Evolutionary conservation across 306 rosid genomes (phyloP), one percentile per base, ranked within the genome.

Genomic region (Acacia confusa): DNA sequence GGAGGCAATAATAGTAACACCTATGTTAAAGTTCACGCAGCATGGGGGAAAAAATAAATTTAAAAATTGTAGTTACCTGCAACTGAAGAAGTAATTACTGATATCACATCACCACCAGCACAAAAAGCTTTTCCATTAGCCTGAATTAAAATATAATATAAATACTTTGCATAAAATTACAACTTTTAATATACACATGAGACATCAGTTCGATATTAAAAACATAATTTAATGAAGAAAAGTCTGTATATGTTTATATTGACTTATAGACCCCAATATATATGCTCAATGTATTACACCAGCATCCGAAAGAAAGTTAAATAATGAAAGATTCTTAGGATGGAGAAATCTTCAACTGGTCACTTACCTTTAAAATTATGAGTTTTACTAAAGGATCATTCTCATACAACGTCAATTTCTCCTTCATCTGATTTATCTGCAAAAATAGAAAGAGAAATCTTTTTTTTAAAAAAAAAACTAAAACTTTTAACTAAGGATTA

Each of bases 301-400:
- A 6, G 40, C 40, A 47, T 47, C n/a, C n/a, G n/a, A n/a, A n/a
- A n/a, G n/a, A n/a, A n/a, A n/a, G n/a, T n/a, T n/a, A n/a, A n/a
- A n/a, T n/a, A n/a, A n/a, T n/a, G n/a, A n/a, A n/a, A n/a, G n/a
- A n/a, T n/a, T n/a, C n/a, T n/a, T n/a, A n/a, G n/a, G n/a, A n/a
- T n/a, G n/a, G n/a, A n/a, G n/a, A n/a, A 52, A 3, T 52, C 2
- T 52, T 52, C 58, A n/a, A 55, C 6, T 9, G 15, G 32, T 24
- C 30, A 3, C 9, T 58, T 79, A 83, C 86, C 81, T 84, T 84
- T 15, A 84, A 55, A 12, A 79, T 79, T 38, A 79, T 57, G 53
- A 84, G 68, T 58, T 74, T 55, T 22, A 84, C 38, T 1, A 48
- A 55, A 44, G 80, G 30, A 38, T 79, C 81, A 17, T 57, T 74